Percentiles rank a stretch among this genome's conserved stretches.
Evolutionary conservation across 75 land plant species (phyloP).

Genomic region (Pinus albicaulis): DNA sequence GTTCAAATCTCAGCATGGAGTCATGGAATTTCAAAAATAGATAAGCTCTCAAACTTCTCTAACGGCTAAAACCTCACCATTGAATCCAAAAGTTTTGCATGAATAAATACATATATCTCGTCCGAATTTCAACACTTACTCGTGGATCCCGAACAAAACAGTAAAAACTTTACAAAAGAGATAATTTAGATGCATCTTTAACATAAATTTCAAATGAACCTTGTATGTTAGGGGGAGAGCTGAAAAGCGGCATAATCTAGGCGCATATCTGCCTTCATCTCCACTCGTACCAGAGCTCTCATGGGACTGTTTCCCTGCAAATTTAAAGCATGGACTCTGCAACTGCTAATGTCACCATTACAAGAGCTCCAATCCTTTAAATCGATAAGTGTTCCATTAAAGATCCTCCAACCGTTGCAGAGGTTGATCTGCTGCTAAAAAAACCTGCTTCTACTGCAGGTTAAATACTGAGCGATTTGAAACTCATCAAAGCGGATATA

Average conservation of each 20-base stretch:
- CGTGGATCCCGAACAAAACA: neutral
- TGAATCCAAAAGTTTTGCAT: neutral
- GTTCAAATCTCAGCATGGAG: neutral
- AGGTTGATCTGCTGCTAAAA: too few relatives aligned
- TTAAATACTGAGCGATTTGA: neutral
- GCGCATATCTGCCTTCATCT: conserved; percentile 66
- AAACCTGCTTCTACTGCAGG: neutral
- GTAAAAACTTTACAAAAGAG: neutral
- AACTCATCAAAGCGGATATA: neutral
- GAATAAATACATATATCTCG: neutral
- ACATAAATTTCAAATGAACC: conserved; percentile 22
- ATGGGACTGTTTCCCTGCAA: neutral
- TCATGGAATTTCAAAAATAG: neutral
- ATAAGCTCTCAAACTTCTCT: neutral
- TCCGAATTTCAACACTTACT: neutral
- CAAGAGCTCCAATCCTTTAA: neutral
- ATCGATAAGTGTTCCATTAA: neutral
- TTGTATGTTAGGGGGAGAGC: conserved; percentile 58
- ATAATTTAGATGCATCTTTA: neutral
- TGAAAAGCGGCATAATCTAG: conserved; percentile 75
- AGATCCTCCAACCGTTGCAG: neutral
- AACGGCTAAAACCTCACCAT: neutral
- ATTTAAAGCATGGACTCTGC: neutral
- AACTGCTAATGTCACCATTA: neutral
- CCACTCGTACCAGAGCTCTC: neutral